Base-by-base conservation (phyloP, 179 eudicot species). In the Beta macrorhiza region DNA sequence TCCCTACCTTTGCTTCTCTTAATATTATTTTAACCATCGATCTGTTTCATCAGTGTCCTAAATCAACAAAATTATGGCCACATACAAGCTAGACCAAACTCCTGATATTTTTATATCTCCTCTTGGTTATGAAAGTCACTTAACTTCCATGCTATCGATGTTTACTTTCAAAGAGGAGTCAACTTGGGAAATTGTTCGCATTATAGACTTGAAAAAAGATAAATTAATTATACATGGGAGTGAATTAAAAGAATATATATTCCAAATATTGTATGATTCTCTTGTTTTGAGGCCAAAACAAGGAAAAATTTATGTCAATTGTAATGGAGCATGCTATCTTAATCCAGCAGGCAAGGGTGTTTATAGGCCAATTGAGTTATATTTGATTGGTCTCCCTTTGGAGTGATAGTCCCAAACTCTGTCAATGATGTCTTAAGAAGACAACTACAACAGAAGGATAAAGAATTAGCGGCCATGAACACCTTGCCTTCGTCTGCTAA, bases 371-470 rank as follows among this genome's bases (percentile, higher is more conserved):
- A 45, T 81, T 56, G 45, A 76, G 58, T 52, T 2, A 45, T 75
- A 58, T 81, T 56, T 58, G 84, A 81, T 58, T 81, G 84, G 84
- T 81, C 84, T 8, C 61, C 19, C 4, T 81, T 68, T 19, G 84
- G 84, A 3, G 80, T 76, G 16, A 14, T 25, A 3, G 75, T 67
- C 0, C 83, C 83, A 11, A 81, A 81, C 68, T 74, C 83, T 13
- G 25, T 53, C 56, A 7, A 64, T 22, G 83, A 80, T 52, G 37
- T 37, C 15, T 68, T 74, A 4, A 65, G 19, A 44, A 80, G 63
- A 63, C 63, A 73, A 51, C 15, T 67, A 1, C 58, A 67, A n/a
- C 62, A 29, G 13, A 67, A 78, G 49, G 73, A 67, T 1, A 15
- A 78, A n/a, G 73, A 78, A 16, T 19, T 37, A 15, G 47, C 2